Evolutionary conservation across 2,329 filamentous ascomycete genomes (phyloP), one percentile per base, ranked within the genome.

Genomic region (Hyphodiscus sp.): DNA sequence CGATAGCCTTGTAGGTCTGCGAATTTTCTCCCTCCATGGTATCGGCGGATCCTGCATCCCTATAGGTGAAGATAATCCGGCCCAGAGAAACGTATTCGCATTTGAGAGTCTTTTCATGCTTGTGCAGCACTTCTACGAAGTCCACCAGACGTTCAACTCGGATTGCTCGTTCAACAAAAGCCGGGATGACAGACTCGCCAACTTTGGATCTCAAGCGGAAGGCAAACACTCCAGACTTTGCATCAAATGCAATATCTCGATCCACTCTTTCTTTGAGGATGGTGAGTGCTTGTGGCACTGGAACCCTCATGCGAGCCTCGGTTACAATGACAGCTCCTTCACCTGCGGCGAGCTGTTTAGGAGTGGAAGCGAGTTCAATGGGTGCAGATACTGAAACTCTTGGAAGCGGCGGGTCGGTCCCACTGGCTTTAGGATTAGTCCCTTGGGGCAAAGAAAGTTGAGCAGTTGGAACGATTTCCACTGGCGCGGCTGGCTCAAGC

Each of bases 1-100:
- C 71, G 2, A 74, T 74, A 2, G 84, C 82, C 55, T 71, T 74
- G 76, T 80, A 80, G 20, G 44, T 18, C 19, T 54, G 26, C 44
- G 59, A 26, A 52, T 55, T 29, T 55, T 56, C 45, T 41, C 45
- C 13, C n/a, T 56, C 53, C 55, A 60, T 56, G 20, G 58, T 45
- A 44, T 63, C 56, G 33, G 44, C 50, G 11, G 54, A 47, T 19
- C 63, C 56, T 0, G 49, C 55, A 29, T 61, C 55, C 50, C 74
- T 74, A 67, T 94, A 95, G n/a, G 76, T 80, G 67, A 94, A 90
- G 2, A 78, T 72, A 6, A 94, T 77, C 57, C 79, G 74, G 59
- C 75, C 74, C 52, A 92, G 73, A 16, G 79, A 82, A 52, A 86
- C 76, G 42, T 77, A 73, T 60, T 84, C 77, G 65, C 79, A 79